Evolutionary conservation across 495 filamentous ascomycete genomes (phyloP).

Genomic region (Penicillium riverlandense): DNA sequence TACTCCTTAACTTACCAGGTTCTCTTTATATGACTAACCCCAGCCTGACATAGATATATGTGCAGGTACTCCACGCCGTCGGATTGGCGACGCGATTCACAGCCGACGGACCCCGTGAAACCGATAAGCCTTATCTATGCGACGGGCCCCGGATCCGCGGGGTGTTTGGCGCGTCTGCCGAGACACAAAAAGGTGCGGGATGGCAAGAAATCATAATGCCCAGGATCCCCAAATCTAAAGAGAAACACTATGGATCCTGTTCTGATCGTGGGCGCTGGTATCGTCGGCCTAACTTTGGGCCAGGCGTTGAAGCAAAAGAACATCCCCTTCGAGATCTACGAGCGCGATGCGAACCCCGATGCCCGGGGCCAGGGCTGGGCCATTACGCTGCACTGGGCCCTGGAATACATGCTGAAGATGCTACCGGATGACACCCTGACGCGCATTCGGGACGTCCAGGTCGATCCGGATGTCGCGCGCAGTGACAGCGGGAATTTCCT

Average conservation of each 20-base stretch:
- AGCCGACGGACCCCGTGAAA: slow-evolving; percentile 1
- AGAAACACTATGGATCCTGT: slow-evolving; percentile 8
- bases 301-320: slow-evolving; percentile 10
- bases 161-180: background rate
- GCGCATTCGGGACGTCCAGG: slow-evolving; percentile 42
- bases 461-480: slow-evolving; percentile 35
- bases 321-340: slow-evolving; percentile 16
- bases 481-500: slow-evolving; percentile 45
- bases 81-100: slow-evolving; percentile 15
- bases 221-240: too few relatives aligned
- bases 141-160: slow-evolving; percentile 13
- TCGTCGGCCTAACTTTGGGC: slow-evolving; percentile 15
- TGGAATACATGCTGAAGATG: slow-evolving; percentile 19
- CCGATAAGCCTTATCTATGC: slow-evolving; percentile 22
- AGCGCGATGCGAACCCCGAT: slow-evolving; percentile 8
- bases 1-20: too few relatives aligned
- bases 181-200: slow-evolving; percentile 4
- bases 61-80: slow-evolving; percentile 1
- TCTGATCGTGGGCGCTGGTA: slow-evolving; percentile 18
- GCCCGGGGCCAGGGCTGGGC: background rate
- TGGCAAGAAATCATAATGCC: too few relatives aligned
- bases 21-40: slow-evolving; percentile 1
- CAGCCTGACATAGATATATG: too few relatives aligned
- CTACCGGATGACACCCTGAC: slow-evolving; percentile 41
- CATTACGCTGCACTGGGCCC: slow-evolving; percentile 1